Conservation (phyloP, 768 basidiomycete species). For the Tylopilus plumbeoviolaceoides region DNA sequence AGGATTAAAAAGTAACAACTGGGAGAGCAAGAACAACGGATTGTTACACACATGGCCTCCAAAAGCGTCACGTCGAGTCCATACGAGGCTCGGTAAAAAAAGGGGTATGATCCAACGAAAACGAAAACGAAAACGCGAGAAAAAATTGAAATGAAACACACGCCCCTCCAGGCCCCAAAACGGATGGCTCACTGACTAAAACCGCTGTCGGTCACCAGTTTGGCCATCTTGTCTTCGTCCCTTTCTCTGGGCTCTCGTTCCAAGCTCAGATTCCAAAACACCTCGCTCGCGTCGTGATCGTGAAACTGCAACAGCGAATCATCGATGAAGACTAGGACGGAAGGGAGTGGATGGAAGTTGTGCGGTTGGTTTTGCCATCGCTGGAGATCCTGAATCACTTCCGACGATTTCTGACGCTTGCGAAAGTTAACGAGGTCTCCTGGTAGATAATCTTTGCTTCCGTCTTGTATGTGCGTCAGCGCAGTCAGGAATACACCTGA, state of each 20-base stretch:
- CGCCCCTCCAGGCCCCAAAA: not conserved
- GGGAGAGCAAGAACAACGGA: not conserved
- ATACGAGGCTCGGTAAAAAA: not conserved
- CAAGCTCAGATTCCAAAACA: slow-evolving; percentile 45
- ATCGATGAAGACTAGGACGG: slow-evolving; percentile 43
- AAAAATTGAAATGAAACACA: not conserved
- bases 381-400: slow-evolving; percentile 55
- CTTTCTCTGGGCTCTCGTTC: slow-evolving; percentile 52
- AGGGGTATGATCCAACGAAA: slow-evolving; percentile 2
- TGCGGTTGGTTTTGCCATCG: slow-evolving; percentile 53
- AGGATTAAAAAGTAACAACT: not conserved
- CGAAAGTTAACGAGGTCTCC: slow-evolving; percentile 53
- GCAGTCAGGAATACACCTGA: slow-evolving; percentile 58
- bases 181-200: slow-evolving; percentile 26
- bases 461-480: slow-evolving; percentile 60
- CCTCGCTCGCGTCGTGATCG: slow-evolving; percentile 30
- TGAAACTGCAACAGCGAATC: slow-evolving; percentile 36
- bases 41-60: not conserved
- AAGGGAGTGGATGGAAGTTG: slow-evolving; percentile 44
- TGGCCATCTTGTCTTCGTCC: slow-evolving; percentile 48
- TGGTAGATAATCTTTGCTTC: slow-evolving; percentile 47
- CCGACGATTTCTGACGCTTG: slow-evolving; percentile 51
- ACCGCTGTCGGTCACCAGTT: slow-evolving; percentile 37
- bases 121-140: not conserved
- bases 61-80: slow-evolving; percentile 3